A percentile compares a stretch with the other conserved stretches of the same genome.
phyloP scores from a whole-genome alignment of 2,329 filamentous ascomycete species.

The Escovopsis sp. region DNA sequence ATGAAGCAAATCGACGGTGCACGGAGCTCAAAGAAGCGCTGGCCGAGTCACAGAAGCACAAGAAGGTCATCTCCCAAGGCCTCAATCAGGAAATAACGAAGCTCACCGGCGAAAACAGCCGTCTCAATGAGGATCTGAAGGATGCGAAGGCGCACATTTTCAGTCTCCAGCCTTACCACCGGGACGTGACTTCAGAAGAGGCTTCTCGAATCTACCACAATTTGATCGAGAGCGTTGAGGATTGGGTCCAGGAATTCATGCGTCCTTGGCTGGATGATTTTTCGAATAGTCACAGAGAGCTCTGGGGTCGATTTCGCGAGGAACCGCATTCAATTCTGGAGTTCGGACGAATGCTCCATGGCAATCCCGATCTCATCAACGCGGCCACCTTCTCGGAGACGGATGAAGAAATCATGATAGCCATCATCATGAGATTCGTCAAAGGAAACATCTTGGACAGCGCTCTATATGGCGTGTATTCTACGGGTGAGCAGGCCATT shows the following conservation, averaged over 20 bases:
- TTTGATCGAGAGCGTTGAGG: constrained; percentile 18
- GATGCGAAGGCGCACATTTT: constrained; percentile 26
- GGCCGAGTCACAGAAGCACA: no score
- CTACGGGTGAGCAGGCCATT: constrained; percentile 14
- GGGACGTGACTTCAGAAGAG: constrained; percentile 22
- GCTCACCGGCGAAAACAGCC: constrained; percentile 14
- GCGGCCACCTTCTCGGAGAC: constrained; percentile 21
- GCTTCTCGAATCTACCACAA: constrained; percentile 20
- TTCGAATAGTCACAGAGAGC: constrained; percentile 10
- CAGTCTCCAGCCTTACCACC: constrained; percentile 25
- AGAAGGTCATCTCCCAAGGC: no score
- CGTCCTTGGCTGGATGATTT: constrained; percentile 16
- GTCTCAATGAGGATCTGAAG: constrained; percentile 17
- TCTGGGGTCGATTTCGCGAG: constrained; percentile 11
- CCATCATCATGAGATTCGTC: constrained; percentile 21
- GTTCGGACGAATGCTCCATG: constrained; percentile 14
- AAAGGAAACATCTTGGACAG: constrained; percentile 22
- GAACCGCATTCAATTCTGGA: constrained; percentile 12
- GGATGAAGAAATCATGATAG: constrained; percentile 22
- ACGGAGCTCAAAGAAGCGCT: no score
- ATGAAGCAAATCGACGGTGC: no score
- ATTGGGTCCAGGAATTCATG: constrained; percentile 23
- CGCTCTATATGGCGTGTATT: constrained; percentile 15
- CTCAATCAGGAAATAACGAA: constrained; percentile 6
- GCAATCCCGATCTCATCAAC: constrained; percentile 18